These are phyloP conservation scores for Larix sibirica DNA, from an alignment of 83 land plant species.

Conservation along the genomic window DNA sequence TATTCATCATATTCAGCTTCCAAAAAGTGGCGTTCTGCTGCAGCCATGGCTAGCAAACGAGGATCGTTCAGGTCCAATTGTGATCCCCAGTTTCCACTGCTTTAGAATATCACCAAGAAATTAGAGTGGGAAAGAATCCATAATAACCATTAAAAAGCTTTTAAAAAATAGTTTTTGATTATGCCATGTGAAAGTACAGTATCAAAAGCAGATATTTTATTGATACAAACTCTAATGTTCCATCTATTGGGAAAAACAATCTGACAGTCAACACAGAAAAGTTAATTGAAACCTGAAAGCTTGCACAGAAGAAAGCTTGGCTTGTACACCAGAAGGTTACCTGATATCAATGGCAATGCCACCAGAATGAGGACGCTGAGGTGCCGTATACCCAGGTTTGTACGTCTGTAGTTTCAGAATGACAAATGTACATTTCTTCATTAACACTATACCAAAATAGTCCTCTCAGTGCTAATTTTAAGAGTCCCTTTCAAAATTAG, in stretches of 20 bases:
- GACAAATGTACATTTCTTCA: neutral
- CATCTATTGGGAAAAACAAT: neutral
- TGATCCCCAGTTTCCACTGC: conserved; percentile 68
- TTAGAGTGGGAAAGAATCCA: neutral
- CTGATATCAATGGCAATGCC: conserved; percentile 64
- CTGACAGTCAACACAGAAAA: neutral
- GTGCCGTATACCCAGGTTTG: conserved; percentile 71
- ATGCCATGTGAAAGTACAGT: neutral
- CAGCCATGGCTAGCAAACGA: conserved; percentile 60
- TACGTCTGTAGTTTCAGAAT: conserved; percentile 46
- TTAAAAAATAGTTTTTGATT: neutral
- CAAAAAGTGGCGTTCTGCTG: conserved; percentile 47
- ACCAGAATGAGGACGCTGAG: conserved; percentile 47
- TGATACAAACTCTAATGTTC: neutral
- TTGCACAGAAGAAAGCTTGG: neutral
- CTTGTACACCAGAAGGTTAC: conserved; percentile 16
- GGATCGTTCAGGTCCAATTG: conserved; percentile 46
- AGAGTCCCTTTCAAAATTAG: no score
- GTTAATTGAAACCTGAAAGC: neutral
- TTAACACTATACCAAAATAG: neutral
- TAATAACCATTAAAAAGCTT: neutral
- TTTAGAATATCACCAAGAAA: neutral
- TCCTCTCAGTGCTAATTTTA: neutral
- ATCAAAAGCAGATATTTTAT: neutral
- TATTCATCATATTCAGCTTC: conserved; percentile 57